Conservation (phyloP, 805 yeast species). For the Yamadazyma nakazawae region DNA sequence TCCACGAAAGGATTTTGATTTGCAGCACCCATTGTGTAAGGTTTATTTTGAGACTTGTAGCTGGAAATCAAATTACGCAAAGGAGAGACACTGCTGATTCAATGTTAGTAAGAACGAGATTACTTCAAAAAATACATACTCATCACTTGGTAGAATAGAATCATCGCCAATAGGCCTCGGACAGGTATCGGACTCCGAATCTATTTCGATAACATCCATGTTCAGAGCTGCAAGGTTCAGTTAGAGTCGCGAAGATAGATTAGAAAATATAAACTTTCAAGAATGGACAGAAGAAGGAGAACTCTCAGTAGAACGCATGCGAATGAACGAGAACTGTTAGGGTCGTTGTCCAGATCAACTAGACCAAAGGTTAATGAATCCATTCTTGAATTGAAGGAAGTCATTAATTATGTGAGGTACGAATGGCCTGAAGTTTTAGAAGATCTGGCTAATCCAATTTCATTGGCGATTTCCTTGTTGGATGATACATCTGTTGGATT, state of each 20-base stretch:
- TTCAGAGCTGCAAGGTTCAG: not conserved
- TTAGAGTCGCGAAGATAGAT: not conserved
- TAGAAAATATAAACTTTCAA: constrained; percentile 5
- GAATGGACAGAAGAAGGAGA: constrained; percentile 8
- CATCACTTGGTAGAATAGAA: not conserved
- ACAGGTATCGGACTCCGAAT: not conserved
- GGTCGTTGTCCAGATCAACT: not conserved
- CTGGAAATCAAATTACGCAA: not conserved
- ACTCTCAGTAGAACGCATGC: constrained; percentile 4
- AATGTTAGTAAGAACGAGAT: not conserved
- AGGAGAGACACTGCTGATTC: constrained; percentile 1
- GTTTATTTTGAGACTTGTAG: not conserved
- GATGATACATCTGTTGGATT: constrained; percentile 91
- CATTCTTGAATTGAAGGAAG: constrained; percentile 33
- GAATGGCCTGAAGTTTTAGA: constrained; percentile 44
- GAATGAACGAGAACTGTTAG: constrained; percentile 1
- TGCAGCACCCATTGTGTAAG: not conserved
- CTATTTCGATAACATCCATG: constrained; percentile 1
- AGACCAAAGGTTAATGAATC: constrained; percentile 20
- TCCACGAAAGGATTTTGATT: not conserved
- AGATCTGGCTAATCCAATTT: constrained; percentile 47
- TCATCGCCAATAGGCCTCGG: not conserved
- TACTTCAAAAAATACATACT: not conserved
- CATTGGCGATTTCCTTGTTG: constrained; percentile 74
- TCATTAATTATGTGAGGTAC: constrained; percentile 34